Conservation (phyloP, 2,329 filamentous ascomycete genomes). For the Bipolaris victoriae region DNA sequence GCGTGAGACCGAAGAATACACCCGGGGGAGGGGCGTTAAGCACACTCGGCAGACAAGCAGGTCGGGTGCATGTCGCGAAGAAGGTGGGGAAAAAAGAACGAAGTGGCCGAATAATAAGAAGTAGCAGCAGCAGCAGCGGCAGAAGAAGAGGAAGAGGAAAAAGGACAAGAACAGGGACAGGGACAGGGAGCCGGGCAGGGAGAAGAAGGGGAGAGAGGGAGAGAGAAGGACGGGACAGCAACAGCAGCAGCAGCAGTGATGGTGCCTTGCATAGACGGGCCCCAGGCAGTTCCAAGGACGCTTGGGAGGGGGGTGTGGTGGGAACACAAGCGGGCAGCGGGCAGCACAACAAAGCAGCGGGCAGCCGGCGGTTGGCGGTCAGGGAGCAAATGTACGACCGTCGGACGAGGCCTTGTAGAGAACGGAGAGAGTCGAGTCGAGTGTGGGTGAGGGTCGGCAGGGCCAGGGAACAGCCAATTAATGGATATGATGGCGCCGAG, state of each 20-base stretch:
- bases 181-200: background rate
- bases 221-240: constrained; percentile 19
- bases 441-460: constrained; percentile 27
- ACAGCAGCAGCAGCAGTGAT: constrained; percentile 32
- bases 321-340: constrained; percentile 23
- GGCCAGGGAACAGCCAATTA: constrained; percentile 39
- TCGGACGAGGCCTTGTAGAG: constrained; percentile 27
- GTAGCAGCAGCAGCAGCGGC: constrained; percentile 12
- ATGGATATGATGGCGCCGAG: constrained; percentile 33
- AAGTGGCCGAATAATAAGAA: background rate
- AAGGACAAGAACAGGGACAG: background rate
- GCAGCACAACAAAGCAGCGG: constrained; percentile 31
- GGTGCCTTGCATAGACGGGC: constrained; percentile 45
- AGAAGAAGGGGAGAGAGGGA: constrained; percentile 7
- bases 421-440: constrained; percentile 24
- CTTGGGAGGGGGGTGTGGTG: constrained; percentile 8
- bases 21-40: constrained; percentile 5
- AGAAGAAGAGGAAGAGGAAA: constrained; percentile 8
- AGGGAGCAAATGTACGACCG: constrained; percentile 39
- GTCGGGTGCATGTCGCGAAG: constrained; percentile 31
- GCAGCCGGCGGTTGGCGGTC: constrained; percentile 31
- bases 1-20: constrained; percentile 13
- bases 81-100: constrained; percentile 10
- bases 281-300: constrained; percentile 32
- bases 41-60: constrained; percentile 22